Evolutionary conservation across 2,329 filamentous ascomycete genomes (phyloP).

Genomic region (Fusarium sacchari): DNA sequence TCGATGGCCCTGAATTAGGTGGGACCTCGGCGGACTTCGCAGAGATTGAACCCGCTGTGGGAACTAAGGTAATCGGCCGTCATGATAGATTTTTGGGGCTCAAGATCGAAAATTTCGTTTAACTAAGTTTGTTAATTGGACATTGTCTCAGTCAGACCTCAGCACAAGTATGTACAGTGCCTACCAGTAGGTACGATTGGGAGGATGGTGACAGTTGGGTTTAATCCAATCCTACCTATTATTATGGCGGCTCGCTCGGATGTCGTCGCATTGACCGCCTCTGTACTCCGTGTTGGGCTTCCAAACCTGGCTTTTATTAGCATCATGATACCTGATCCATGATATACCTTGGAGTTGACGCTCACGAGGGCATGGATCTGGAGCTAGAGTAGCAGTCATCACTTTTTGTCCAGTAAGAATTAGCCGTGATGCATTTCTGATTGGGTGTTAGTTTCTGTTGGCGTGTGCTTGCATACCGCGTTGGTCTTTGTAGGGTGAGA

Average conservation of each 20-base stretch:
- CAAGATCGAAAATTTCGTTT: conserved; percentile 29
- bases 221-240: background rate
- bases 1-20: conserved; percentile 13
- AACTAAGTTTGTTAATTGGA: background rate
- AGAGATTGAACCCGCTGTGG: conserved; percentile 19
- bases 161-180: background rate
- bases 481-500: conserved; percentile 19
- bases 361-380: conserved; percentile 40
- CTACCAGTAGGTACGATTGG: background rate
- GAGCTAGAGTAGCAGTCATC: conserved; percentile 33
- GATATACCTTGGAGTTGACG: conserved; percentile 36
- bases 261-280: conserved; percentile 30
- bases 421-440: conserved; percentile 5
- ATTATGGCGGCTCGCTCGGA: conserved; percentile 33
- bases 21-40: conserved; percentile 29
- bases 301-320: conserved; percentile 24
- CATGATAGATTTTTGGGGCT: conserved; percentile 1
- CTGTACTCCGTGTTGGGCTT: conserved; percentile 9
- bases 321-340: conserved; percentile 29
- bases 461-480: conserved; percentile 29
- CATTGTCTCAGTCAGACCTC: background rate
- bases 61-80: conserved; percentile 8
- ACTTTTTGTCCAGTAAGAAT: conserved; percentile 7
- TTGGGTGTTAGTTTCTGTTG: conserved; percentile 20
- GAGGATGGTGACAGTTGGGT: background rate